phyloP scores from a whole-genome alignment of 1,284 basidiomycete species.

The Sporisorium exsertum region DNA sequence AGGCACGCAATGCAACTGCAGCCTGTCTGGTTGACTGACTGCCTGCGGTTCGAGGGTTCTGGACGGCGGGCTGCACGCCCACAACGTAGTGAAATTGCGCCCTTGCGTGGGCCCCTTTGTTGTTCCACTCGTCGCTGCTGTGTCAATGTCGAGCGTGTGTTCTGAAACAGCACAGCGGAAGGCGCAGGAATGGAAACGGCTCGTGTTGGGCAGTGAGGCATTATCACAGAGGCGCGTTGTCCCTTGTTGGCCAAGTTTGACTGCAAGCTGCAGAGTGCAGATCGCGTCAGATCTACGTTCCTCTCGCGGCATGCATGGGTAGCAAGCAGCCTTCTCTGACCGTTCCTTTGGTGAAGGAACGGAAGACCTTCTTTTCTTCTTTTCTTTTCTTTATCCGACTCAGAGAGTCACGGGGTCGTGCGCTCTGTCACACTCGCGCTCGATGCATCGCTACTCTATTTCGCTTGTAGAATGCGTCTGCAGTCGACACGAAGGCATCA shows the following conservation, averaged over 20 bases:
- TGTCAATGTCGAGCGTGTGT: neutral
- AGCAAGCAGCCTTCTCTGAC: constrained; percentile 3
- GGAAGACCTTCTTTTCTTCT: constrained; percentile 1
- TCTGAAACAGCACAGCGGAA: neutral
- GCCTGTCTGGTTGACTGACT: too few relatives aligned
- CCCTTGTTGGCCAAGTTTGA: neutral
- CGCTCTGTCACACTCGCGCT: neutral
- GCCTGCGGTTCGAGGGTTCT: constrained; percentile 3
- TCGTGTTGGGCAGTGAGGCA: too few relatives aligned
- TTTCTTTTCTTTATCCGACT: neutral
- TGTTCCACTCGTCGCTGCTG: too few relatives aligned
- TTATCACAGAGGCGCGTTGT: too few relatives aligned
- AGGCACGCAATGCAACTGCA: neutral
- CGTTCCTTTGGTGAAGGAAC: too few relatives aligned
- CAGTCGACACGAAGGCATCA: neutral
- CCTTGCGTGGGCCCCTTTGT: neutral
- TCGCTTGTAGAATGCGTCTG: neutral
- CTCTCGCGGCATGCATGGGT: too few relatives aligned
- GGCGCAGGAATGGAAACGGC: constrained; percentile 1
- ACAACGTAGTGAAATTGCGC: constrained; percentile 6
- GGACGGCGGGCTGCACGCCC: constrained; percentile 5
- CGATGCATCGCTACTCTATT: constrained; percentile 7
- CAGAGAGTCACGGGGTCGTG: neutral
- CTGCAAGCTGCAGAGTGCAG: constrained; percentile 22
- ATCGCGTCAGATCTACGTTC: constrained; percentile 1